Percentiles rank a stretch among this genome's conserved stretches.
Evolutionary conservation across 78 protist species (phyloP).

Genomic region (Bodo saltans): DNA sequence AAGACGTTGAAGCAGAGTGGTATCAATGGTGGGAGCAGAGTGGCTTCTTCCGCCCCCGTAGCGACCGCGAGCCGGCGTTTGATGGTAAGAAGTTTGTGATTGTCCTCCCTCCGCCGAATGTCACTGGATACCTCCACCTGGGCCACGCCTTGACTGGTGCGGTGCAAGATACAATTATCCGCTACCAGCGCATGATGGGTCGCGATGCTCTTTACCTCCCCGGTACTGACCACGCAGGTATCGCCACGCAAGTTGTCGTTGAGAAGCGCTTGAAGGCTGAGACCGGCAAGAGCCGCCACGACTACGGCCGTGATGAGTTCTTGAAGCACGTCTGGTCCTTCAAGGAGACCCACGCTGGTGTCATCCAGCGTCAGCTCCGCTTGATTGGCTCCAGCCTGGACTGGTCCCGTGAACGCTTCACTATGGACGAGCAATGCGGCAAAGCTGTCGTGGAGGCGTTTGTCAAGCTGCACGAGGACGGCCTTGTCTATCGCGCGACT

Average conservation of each 20-base stretch:
- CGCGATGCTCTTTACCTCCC: slow-evolving; percentile 85
- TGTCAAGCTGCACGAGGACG: slow-evolving; percentile 67
- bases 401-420: slow-evolving; percentile 95
- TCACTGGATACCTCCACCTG: slow-evolving; percentile 97
- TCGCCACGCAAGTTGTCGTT: slow-evolving; percentile 92
- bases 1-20: slow-evolving; percentile 87
- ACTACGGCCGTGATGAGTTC: slow-evolving; percentile 91
- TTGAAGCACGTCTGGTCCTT: slow-evolving; percentile 88
- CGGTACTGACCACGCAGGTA: slow-evolving; percentile 98
- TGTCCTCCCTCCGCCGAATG: slow-evolving; percentile 99
- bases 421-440: slow-evolving; percentile 78
- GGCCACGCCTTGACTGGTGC: slow-evolving; percentile 97
- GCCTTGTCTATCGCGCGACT: slow-evolving; percentile 70
- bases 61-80: slow-evolving; percentile 11
- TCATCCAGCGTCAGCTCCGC: slow-evolving; percentile 82
- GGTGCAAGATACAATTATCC: slow-evolving; percentile 74
- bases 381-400: slow-evolving; percentile 90
- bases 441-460: slow-evolving; percentile 88
- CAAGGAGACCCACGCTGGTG: slow-evolving; percentile 77
- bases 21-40: slow-evolving; percentile 90
- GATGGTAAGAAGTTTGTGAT: slow-evolving; percentile 62
- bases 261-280: slow-evolving; percentile 77
- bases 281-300: slow-evolving; percentile 57
- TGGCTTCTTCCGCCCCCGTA: slow-evolving; percentile 77
- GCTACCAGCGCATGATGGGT: slow-evolving; percentile 93